Conservation (phyloP, 140 eudicot genomes). For the Stevia rebaudiana region DNA sequence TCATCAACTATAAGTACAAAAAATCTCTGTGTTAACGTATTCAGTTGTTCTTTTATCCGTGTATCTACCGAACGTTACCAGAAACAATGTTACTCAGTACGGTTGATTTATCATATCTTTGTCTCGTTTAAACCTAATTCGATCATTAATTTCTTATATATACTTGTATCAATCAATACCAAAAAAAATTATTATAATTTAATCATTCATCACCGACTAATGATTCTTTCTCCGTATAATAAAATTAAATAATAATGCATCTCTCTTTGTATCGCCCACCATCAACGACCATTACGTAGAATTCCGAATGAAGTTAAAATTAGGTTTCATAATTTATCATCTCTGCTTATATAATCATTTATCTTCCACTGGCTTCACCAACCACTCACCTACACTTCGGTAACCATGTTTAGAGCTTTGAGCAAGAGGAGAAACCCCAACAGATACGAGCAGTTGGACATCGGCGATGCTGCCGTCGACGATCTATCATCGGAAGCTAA, state of each 20-base stretch:
- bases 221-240: too few species aligned
- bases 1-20: too few species aligned
- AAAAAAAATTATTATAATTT: too few species aligned
- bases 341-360: conserved; percentile 16
- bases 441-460: conserved; percentile 48
- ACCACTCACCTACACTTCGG: not conserved
- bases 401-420: conserved; percentile 57
- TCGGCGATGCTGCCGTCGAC: conserved; percentile 21
- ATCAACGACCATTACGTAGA: conserved; percentile 8
- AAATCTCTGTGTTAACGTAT: too few species aligned
- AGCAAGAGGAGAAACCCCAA: conserved; percentile 37
- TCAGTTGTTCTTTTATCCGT: not conserved
- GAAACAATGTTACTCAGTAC: not conserved
- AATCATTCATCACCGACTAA: too few species aligned
- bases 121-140: not conserved
- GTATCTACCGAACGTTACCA: not conserved
- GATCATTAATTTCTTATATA: too few species aligned
- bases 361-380: not conserved
- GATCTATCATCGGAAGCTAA: conserved; percentile 14
- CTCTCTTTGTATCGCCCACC: conserved; percentile 16
- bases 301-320: not conserved
- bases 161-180: too few species aligned
- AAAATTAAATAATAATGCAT: not conserved
- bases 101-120: not conserved
- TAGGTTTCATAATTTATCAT: not conserved